Evolutionary conservation across 371 early-diverging fungal genomes (phyloP), one percentile per base, ranked within the genome.

Genomic region (Syncephalastrum contaminatum): DNA sequence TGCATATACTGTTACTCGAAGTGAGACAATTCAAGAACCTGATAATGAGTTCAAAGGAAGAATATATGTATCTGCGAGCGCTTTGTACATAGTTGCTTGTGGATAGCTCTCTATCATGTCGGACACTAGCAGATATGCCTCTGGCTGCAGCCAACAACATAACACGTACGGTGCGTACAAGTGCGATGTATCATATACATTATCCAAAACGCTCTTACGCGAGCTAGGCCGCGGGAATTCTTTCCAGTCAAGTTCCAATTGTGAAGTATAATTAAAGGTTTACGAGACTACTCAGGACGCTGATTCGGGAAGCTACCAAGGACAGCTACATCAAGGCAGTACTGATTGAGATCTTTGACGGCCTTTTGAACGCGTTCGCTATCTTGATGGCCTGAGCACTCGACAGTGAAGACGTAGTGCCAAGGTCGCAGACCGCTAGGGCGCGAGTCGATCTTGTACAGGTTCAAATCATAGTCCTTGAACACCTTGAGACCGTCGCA

Each of bases 361-460:
- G 84, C 87, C 19, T 66, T 66, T 52, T 83, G 73, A 1, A 91
- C 86, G 4, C 84, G 72, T 22, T 73, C 82, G 56, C 89, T 87
- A 20, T 88, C 83, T 48, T 72, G 74, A 60, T 95, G 92, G 12
- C 93, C 95, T 41, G 85, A 83, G 52, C 90, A 83, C 69, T 95
- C 96, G 30, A 95, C 85, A 72, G 93, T 89, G 70, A 96, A 96
- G 56, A 89, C 85, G 69, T 92, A 97, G 69, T 95, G 92, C 95
- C 96, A 95, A 51, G 85, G 88, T 42, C 84, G 79, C 52, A 83
- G 73, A 13, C 88, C 82, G 25, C 88, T 87, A 0, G 97, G 97
- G 16, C 95, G 86, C 18, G 94, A 90, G 67, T 95, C 95, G 59
- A 96, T 95, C 49, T 92, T 92, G 48, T 92, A 93, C 53, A 95